Conservation (phyloP, 2,329 filamentous ascomycete species). For the Talaromyces sp. region DNA sequence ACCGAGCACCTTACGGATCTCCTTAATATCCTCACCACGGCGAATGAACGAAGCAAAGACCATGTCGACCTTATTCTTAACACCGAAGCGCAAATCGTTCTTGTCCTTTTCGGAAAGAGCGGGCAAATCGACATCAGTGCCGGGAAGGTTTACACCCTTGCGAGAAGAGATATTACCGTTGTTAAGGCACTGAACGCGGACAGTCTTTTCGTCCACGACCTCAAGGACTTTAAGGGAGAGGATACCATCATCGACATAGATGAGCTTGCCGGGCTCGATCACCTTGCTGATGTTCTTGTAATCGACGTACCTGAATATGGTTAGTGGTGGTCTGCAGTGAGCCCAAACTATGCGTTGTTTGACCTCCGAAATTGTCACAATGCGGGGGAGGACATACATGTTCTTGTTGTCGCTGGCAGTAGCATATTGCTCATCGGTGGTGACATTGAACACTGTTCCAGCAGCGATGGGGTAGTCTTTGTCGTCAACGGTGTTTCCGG, state of each 20-base stretch:
- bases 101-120: conserved; percentile 98
- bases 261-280: conserved; percentile 82
- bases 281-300: conserved; percentile 99
- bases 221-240: conserved; percentile 92
- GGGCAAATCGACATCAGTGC: conserved; percentile 97
- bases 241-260: conserved; percentile 98
- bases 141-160: conserved; percentile 98
- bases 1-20: conserved; percentile 88
- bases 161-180: conserved; percentile 98
- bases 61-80: conserved; percentile 99
- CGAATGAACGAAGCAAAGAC: conserved; percentile 98
- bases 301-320: conserved; percentile 73
- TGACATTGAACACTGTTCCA: conserved; percentile 87
- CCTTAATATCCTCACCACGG: conserved; percentile 83
- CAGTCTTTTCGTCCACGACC: conserved; percentile 81
- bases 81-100: conserved; percentile 86
- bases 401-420: conserved; percentile 81
- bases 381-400: conserved; percentile 62
- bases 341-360: background rate
- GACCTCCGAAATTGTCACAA: background rate
- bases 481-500: conserved; percentile 69
- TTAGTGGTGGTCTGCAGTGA: background rate
- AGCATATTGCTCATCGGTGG: conserved; percentile 90
- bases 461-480: conserved; percentile 75
- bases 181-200: conserved; percentile 85